These are phyloP conservation scores for Helotiales sp. DNA, from an alignment of 2,329 filamentous ascomycete genomes.

Conservation along the genomic window DNA sequence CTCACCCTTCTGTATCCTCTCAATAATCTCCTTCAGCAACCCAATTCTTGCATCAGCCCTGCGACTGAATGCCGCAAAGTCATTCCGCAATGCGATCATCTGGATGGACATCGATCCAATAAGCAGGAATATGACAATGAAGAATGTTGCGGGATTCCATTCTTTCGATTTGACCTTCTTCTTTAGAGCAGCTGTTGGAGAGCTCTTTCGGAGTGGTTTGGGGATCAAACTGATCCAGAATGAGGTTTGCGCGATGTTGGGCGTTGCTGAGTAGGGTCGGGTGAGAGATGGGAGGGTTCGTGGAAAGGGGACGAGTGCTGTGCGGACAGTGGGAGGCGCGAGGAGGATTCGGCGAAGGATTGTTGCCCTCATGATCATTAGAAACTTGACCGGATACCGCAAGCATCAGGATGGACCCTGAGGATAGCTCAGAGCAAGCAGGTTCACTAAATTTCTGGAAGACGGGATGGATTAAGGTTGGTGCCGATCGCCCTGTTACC, in stretches of 20 bases:
- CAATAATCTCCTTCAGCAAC: constrained; percentile 75
- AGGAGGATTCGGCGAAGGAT: constrained; percentile 34
- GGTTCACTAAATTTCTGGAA: neutral
- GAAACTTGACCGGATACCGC: neutral
- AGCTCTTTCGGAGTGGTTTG: constrained; percentile 61
- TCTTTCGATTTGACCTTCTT: constrained; percentile 59
- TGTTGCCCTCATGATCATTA: constrained; percentile 18
- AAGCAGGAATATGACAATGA: constrained; percentile 79
- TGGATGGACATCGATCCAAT: constrained; percentile 97
- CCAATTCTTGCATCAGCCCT: constrained; percentile 80
- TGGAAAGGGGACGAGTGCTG: constrained; percentile 25
- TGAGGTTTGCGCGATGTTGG: constrained; percentile 38
- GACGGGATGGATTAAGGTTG: neutral
- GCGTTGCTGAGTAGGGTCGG: constrained; percentile 46
- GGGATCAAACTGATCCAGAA: constrained; percentile 76
- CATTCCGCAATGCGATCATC: constrained; percentile 80
- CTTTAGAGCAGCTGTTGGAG: constrained; percentile 44
- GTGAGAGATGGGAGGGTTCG: constrained; percentile 17
- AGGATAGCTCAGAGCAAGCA: neutral
- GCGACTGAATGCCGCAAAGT: constrained; percentile 73
- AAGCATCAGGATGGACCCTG: neutral
- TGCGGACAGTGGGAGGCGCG: constrained; percentile 35
- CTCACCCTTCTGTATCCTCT: constrained; percentile 72
- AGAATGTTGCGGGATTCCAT: constrained; percentile 84
- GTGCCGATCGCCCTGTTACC: constrained; percentile 10